Evolutionary conservation across 345 rosid genomes (phyloP).

Genomic region (Cardamine chenopodiifolia): DNA sequence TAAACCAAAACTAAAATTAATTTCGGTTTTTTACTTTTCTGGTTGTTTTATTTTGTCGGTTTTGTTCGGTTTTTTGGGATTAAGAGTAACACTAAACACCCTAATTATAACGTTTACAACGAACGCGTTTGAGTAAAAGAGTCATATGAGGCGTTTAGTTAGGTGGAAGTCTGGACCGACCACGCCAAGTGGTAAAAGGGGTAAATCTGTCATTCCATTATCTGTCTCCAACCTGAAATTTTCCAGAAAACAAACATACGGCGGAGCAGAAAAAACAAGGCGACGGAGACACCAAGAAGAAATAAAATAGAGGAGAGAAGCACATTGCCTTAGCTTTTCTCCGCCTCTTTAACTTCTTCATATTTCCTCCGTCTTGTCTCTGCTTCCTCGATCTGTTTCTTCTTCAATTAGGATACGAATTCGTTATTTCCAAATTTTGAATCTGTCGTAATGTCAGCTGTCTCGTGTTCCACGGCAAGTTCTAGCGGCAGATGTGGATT

Average conservation of each 20-base stretch:
- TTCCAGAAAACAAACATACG: slow-evolving; percentile 23
- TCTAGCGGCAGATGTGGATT: slow-evolving; percentile 29
- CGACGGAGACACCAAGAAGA: slow-evolving; percentile 29
- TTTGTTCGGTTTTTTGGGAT: neutral
- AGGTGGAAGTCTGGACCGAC: slow-evolving; percentile 29
- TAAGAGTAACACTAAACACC: neutral
- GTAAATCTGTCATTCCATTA: neutral
- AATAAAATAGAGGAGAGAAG: neutral
- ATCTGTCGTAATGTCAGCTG: slow-evolving; percentile 33
- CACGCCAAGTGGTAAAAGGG: slow-evolving; percentile 28
- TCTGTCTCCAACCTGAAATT: slow-evolving; percentile 10
- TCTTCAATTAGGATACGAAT: neutral
- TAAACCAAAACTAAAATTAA: too few species aligned
- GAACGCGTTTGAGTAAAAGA: neutral
- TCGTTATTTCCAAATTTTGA: neutral
- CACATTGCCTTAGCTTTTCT: slow-evolving; percentile 14
- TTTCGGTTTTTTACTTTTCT: too few species aligned
- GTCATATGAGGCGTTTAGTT: slow-evolving; percentile 4
- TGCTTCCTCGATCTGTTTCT: slow-evolving; percentile 1
- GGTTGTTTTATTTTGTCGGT: too few species aligned
- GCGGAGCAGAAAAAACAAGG: slow-evolving; percentile 11
- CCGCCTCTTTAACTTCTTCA: slow-evolving; percentile 14
- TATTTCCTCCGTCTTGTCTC: slow-evolving; percentile 4
- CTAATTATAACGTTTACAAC: neutral
- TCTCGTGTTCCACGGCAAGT: slow-evolving; percentile 37